phyloP scores from a whole-genome alignment of 2,329 filamentous ascomycete species.

The Diaporthe sp. region DNA sequence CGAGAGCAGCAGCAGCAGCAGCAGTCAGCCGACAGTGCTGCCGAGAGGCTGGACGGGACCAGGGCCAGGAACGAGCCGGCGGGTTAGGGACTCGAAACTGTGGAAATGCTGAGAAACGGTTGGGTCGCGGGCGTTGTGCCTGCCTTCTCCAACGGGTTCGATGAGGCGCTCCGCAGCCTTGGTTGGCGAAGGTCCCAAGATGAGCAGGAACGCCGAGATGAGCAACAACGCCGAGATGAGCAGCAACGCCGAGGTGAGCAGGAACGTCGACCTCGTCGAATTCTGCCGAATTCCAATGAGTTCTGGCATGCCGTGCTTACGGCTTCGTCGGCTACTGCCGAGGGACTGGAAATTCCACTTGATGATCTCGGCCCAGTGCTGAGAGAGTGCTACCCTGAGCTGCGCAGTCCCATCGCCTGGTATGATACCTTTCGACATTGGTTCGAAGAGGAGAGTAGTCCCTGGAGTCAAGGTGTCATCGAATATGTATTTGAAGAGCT shows the following conservation, averaged over 20 bases:
- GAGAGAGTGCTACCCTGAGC: background rate
- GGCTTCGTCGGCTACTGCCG: background rate
- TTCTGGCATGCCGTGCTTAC: background rate
- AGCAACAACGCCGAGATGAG: background rate
- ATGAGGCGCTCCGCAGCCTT: background rate
- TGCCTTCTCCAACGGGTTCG: background rate
- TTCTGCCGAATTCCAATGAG: background rate
- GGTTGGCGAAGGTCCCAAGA: background rate
- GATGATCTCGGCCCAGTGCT: background rate
- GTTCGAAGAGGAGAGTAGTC: background rate
- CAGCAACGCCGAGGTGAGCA: background rate
- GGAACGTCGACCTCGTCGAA: background rate
- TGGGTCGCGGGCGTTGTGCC: background rate
- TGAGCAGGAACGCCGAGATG: background rate
- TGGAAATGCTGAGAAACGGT: background rate
- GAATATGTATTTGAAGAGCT: background rate
- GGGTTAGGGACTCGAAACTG: background rate
- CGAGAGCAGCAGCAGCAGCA: constrained; percentile 20
- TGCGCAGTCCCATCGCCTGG: background rate
- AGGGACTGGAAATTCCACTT: background rate
- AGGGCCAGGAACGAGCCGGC: background rate
- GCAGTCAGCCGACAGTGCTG: background rate
- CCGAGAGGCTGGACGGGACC: background rate
- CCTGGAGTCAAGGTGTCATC: background rate
- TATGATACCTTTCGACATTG: background rate